Conservation (phyloP, 257 asterid genomes). For the Rubia yunnanensis region DNA sequence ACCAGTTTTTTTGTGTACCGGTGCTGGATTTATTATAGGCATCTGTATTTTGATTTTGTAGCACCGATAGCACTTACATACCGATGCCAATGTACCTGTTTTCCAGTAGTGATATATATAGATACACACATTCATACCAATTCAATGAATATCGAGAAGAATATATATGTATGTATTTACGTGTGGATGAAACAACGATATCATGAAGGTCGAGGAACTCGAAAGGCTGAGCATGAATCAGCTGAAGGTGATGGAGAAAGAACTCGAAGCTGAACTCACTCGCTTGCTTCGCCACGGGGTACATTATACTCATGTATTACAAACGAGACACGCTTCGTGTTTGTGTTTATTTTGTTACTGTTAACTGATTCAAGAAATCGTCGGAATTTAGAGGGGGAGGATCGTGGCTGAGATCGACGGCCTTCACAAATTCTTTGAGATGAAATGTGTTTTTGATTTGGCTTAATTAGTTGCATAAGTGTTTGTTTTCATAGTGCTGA, state of each 20-base stretch:
- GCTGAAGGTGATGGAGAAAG: constrained; percentile 29
- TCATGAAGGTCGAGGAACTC: constrained; percentile 34
- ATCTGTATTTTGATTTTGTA: too few species aligned
- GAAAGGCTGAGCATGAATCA: constrained; percentile 29
- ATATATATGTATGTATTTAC: not conserved
- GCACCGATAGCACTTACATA: too few species aligned
- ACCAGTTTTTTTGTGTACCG: too few species aligned
- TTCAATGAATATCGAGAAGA: too few species aligned
- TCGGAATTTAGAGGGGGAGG: constrained; percentile 17
- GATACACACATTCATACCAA: too few species aligned
- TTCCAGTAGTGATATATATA: too few species aligned
- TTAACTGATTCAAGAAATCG: not conserved
- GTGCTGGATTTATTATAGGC: too few species aligned
- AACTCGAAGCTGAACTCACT: constrained; percentile 26
- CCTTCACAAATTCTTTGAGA: constrained; percentile 15
- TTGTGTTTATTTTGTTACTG: not conserved
- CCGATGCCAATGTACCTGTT: too few species aligned
- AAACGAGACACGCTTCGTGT: not conserved
- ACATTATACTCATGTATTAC: not conserved
- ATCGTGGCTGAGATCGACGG: constrained; percentile 24
- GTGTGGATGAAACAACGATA: constrained; percentile 8
- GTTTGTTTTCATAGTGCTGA: constrained; percentile 22
- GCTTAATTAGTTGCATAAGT: not conserved
- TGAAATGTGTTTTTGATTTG: not conserved
- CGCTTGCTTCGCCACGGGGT: constrained; percentile 33